Base-by-base conservation (phyloP, 2,329 filamentous ascomycete species). In the Drechslerella dactyloides region DNA sequence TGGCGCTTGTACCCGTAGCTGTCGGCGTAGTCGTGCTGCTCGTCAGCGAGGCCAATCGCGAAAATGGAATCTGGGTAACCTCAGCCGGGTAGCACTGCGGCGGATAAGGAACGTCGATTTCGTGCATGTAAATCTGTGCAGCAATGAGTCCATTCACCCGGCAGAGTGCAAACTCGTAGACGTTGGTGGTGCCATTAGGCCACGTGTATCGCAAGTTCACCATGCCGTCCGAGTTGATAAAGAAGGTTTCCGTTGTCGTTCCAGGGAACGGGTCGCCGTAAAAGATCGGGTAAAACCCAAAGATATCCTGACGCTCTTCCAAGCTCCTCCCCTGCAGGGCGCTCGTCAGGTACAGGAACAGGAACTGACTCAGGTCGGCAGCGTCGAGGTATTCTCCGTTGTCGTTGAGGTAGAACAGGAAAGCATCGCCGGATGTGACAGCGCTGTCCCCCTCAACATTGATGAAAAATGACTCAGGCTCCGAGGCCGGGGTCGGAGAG, bases 121-220 rank as follows among this genome's bases (percentile, higher is more conserved):
- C 53, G 24, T 56, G 53, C 53, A 56, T 56, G 23, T 56, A 56
- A 44, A 56, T 21, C 53, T 56, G 53, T 2, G 27, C 8, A 24
- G 53, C 37, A 42, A 56, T 30, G 2, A 56, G 53, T n/a, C 53
- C 53, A 23, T 44, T 24, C 4, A 56, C 35, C 21, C 37, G 37
- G 24, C 53, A 56, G 24, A 56, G 53, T n/a, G 53, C 53, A 44
- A 56, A 24, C 35, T 56, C 53, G 23, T 56, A 56, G 11, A 27
- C 13, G n/a, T 24, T 15, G 23, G 42, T 13, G 15, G 35, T 42
- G 2, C 53, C 53, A 24, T 35, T 44, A 7, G 37, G 33, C 37
- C 42, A 24, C 11, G 37, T 35, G 42, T 56, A 56, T 24, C 33
- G n/a, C n/a, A 56, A 33, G 24, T 56, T 56, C 13, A 56, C 35